Conservation (phyloP, 2,329 filamentous ascomycete genomes). For the Penicillium sp. region DNA sequence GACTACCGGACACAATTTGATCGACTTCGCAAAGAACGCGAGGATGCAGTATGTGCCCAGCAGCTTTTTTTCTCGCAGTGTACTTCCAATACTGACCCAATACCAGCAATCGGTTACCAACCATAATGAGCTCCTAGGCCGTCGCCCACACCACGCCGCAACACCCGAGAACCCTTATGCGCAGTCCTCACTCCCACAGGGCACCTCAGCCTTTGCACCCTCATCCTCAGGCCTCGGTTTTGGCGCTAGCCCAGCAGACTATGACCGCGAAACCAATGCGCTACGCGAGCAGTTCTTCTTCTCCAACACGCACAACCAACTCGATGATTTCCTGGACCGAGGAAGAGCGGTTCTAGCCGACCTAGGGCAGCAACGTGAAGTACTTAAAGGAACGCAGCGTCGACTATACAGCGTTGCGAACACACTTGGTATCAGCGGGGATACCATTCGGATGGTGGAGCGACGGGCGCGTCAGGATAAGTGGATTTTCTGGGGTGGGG, state of each 20-base stretch:
- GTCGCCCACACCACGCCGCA: slow-evolving; percentile 72
- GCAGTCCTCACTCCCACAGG: slow-evolving; percentile 50
- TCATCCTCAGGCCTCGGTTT: slow-evolving; percentile 43
- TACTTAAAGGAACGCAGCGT: slow-evolving; percentile 91
- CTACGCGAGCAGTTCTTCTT: slow-evolving; percentile 90
- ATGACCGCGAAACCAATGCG: slow-evolving; percentile 73
- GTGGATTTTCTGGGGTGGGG: slow-evolving; percentile 92
- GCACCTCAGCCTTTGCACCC: slow-evolving; percentile 42
- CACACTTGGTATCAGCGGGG: slow-evolving; percentile 86
- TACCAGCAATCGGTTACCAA: slow-evolving; percentile 61
- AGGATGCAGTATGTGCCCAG: slow-evolving; percentile 59
- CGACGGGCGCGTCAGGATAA: slow-evolving; percentile 89
- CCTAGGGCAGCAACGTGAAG: slow-evolving; percentile 83
- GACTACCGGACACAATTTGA: slow-evolving; percentile 79
- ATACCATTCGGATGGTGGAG: slow-evolving; percentile 97
- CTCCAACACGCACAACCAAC: slow-evolving; percentile 70
- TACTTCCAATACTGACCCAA: slow-evolving; percentile 3
- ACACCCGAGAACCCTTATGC: slow-evolving; percentile 94
- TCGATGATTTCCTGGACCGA: slow-evolving; percentile 91
- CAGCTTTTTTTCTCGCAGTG: too few species aligned
- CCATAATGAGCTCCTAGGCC: slow-evolving; percentile 77
- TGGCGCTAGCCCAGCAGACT: slow-evolving; percentile 52
- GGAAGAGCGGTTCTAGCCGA: slow-evolving; percentile 88
- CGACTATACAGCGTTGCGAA: slow-evolving; percentile 89
- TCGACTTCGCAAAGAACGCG: slow-evolving; percentile 69